Conservation (phyloP, 2,329 filamentous ascomycete genomes). For the Cercospora nicotianae region DNA sequence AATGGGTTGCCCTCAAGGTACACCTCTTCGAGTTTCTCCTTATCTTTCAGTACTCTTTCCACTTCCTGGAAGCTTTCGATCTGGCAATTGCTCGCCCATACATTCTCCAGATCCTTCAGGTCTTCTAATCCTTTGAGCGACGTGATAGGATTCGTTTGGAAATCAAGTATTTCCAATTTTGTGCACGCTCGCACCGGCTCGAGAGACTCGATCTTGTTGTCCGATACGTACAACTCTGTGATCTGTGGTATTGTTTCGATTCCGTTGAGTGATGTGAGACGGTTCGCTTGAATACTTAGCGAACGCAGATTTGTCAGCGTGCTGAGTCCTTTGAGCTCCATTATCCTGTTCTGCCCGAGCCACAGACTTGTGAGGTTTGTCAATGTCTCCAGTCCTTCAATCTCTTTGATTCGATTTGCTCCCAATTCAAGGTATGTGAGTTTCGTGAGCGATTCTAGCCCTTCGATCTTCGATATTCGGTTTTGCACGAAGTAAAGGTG, state of each 20-base stretch:
- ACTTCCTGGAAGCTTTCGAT: constrained; percentile 79
- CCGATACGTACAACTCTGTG: constrained; percentile 92
- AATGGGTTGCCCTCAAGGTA: constrained; percentile 96
- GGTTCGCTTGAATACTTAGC: constrained; percentile 92
- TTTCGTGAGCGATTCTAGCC: constrained; percentile 70
- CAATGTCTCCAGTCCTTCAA: constrained; percentile 78
- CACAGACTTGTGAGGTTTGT: constrained; percentile 82
- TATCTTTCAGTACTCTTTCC: constrained; percentile 74
- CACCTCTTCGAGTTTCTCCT: constrained; percentile 78
- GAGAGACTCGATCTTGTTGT: constrained; percentile 82
- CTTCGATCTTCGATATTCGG: constrained; percentile 85
- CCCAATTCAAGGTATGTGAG: constrained; percentile 85
- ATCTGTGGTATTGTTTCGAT: constrained; percentile 72
- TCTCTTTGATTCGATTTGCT: constrained; percentile 86
- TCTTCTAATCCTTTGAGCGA: constrained; percentile 71
- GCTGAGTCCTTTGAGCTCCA: constrained; percentile 73
- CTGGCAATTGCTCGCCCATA: constrained; percentile 93
- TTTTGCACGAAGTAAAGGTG: constrained; percentile 95
- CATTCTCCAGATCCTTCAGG: constrained; percentile 74
- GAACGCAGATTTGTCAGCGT: constrained; percentile 77
- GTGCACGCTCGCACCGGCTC: constrained; percentile 59
- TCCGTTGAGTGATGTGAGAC: constrained; percentile 75
- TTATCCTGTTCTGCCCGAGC: constrained; percentile 97
- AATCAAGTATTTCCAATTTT: constrained; percentile 76
- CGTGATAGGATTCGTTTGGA: constrained; percentile 81